phyloP scores from a whole-genome alignment of 768 basidiomycete genomes.

The Russula compacta region DNA sequence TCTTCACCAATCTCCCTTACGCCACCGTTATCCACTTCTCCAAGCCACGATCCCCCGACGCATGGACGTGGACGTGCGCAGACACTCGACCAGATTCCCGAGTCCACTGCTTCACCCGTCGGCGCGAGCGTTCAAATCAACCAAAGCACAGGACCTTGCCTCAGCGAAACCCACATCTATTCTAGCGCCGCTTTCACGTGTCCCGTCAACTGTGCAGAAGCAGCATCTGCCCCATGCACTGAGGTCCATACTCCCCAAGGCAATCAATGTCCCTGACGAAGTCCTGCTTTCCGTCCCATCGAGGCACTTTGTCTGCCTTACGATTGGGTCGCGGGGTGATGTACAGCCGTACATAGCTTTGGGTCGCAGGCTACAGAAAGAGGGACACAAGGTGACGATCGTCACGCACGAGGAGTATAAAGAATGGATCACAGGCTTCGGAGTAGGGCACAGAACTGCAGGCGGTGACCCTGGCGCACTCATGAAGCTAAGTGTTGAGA shows the following conservation, averaged over 20 bases:
- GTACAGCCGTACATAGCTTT: slow-evolving; percentile 44
- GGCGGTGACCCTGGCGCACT: slow-evolving; percentile 62
- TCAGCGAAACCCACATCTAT: slow-evolving; percentile 28
- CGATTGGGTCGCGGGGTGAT: slow-evolving; percentile 56
- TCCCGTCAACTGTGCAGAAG: slow-evolving; percentile 27
- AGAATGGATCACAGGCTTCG: slow-evolving; percentile 51
- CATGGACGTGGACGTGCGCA: not conserved
- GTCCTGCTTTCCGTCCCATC: slow-evolving; percentile 28
- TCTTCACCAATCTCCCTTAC: not conserved
- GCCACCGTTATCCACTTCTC: not conserved
- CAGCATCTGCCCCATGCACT: slow-evolving; percentile 27
- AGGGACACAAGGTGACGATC: slow-evolving; percentile 38
- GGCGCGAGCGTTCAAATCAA: not conserved
- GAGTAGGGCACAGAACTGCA: slow-evolving; percentile 48
- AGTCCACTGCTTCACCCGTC: not conserved
- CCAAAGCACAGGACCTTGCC: not conserved
- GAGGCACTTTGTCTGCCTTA: slow-evolving; percentile 52
- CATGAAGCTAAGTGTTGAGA: slow-evolving; percentile 52
- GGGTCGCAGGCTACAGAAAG: slow-evolving; percentile 30
- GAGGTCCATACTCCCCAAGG: slow-evolving; percentile 33
- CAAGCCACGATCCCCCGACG: not conserved
- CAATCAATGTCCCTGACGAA: slow-evolving; percentile 38
- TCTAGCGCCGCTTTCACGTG: slow-evolving; percentile 40
- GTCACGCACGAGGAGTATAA: slow-evolving; percentile 43
- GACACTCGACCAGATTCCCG: not conserved